Evolutionary conservation across 164 flowering plant species (phyloP).

Genomic region (Berberis vulgaris): DNA sequence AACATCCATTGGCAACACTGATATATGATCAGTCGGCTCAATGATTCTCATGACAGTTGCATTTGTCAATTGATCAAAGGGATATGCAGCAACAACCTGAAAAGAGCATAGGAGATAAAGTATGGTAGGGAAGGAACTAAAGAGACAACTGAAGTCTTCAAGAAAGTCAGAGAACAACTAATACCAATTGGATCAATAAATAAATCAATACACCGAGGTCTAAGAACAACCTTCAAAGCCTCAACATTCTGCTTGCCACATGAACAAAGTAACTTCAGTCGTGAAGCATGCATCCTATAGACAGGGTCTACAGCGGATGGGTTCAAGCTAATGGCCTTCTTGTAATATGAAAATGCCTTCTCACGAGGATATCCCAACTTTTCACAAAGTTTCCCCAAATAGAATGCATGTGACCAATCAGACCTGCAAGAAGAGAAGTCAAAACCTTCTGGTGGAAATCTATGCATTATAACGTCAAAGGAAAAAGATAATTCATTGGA

Average conservation of each 20-base stretch:
- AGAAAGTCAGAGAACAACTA: no score
- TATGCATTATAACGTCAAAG: not conserved
- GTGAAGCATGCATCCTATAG: slow-evolving; percentile 97
- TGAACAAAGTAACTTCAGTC: slow-evolving; percentile 66
- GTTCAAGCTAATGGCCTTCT: slow-evolving; percentile 70
- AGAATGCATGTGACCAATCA: slow-evolving; percentile 94
- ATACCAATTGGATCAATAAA: no score
- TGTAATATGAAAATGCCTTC: slow-evolving; percentile 63
- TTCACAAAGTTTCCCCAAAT: slow-evolving; percentile 85
- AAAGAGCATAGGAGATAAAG: slow-evolving; percentile 1
- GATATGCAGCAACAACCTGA: slow-evolving; percentile 63
- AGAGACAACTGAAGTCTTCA: not conserved
- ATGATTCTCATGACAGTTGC: slow-evolving; percentile 39
- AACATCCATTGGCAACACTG: slow-evolving; percentile 12
- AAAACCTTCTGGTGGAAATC: slow-evolving; percentile 1
- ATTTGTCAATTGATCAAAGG: slow-evolving; percentile 41
- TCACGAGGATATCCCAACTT: slow-evolving; percentile 69
- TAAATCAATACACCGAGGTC: not conserved
- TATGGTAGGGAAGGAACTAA: no score
- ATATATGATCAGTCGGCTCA: slow-evolving; percentile 18
- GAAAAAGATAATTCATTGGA: not conserved
- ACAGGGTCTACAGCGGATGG: slow-evolving; percentile 92
- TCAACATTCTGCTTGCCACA: slow-evolving; percentile 55
- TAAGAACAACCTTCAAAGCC: slow-evolving; percentile 46
- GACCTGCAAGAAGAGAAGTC: slow-evolving; percentile 35